Evolutionary conservation across 352 stramenopile species (phyloP).

Genomic region (Phytophthora idaei): DNA sequence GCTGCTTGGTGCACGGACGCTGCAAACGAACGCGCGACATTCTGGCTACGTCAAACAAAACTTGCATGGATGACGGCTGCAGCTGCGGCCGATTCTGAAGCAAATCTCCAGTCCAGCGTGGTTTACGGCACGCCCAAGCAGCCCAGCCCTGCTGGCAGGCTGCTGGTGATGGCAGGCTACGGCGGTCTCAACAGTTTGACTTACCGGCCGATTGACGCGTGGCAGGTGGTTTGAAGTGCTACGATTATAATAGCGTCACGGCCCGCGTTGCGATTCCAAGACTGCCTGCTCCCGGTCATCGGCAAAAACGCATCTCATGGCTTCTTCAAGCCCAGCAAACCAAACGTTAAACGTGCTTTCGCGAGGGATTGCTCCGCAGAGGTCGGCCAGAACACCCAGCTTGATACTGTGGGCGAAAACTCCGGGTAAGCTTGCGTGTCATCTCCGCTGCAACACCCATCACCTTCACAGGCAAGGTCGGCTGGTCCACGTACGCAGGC

Average conservation of each 20-base stretch:
- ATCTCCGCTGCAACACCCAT: constrained; percentile 24
- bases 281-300: constrained; percentile 27
- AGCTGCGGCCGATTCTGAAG: constrained; percentile 19
- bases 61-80: neutral
- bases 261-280: constrained; percentile 34
- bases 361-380: constrained; percentile 10
- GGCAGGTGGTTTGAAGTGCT: constrained; percentile 10
- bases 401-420: constrained; percentile 11
- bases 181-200: constrained; percentile 11
- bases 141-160: neutral
- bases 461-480: constrained; percentile 17
- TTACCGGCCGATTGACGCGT: constrained; percentile 7
- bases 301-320: constrained; percentile 32
- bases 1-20: constrained; percentile 21
- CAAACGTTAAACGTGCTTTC: constrained; percentile 25
- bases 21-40: constrained; percentile 33
- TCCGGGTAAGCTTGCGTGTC: constrained; percentile 29
- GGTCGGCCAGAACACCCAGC: constrained; percentile 2
- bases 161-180: constrained; percentile 1
- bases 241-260: neutral
- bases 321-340: constrained; percentile 17
- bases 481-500: constrained; percentile 27
- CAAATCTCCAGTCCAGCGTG: constrained; percentile 25
- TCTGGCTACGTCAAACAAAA: constrained; percentile 10
- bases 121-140: constrained; percentile 13